Evolutionary conservation across 2,329 filamentous ascomycete species (phyloP).

Genomic region (Helminthosporium solani): DNA sequence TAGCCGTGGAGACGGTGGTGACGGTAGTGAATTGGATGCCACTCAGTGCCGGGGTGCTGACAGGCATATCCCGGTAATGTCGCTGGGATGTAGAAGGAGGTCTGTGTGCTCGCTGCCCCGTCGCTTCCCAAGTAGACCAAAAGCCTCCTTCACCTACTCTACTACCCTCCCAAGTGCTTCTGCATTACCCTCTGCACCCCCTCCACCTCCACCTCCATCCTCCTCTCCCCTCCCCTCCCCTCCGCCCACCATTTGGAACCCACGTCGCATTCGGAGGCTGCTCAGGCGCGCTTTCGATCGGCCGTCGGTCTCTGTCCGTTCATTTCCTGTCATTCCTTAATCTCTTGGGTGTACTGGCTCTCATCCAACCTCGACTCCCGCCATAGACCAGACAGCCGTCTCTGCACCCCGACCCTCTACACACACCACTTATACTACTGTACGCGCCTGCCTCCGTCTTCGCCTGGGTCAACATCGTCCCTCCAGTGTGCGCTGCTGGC

Average conservation of each 20-base stretch:
- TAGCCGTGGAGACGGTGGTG: not conserved
- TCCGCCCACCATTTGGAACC: conserved; percentile 25
- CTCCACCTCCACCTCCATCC: conserved; percentile 19
- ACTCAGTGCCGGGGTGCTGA: not conserved
- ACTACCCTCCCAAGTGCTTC: conserved; percentile 11
- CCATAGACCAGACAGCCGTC: not conserved
- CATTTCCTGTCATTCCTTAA: conserved; percentile 43
- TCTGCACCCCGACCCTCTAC: not conserved
- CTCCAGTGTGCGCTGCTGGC: conserved; percentile 31
- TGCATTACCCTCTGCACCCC: conserved; percentile 20
- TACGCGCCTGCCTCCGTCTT: conserved; percentile 18
- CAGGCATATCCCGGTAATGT: conserved; percentile 1
- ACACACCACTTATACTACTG: conserved; percentile 24
- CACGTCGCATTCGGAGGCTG: conserved; percentile 34
- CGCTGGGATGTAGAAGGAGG: not conserved
- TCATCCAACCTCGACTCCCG: conserved; percentile 24
- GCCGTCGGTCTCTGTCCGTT: conserved; percentile 41
- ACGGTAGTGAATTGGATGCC: not conserved
- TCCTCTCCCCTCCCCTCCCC: conserved; percentile 11
- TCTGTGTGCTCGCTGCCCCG: conserved; percentile 16
- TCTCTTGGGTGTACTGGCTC: conserved; percentile 42
- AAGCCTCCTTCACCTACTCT: conserved; percentile 21
- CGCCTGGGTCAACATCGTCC: conserved; percentile 3
- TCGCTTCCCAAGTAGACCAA: conserved; percentile 15
- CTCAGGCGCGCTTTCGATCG: conserved; percentile 25